Conservation (phyloP, 2,329 filamentous ascomycete species). For the Alternaria angustiovoidea region DNA sequence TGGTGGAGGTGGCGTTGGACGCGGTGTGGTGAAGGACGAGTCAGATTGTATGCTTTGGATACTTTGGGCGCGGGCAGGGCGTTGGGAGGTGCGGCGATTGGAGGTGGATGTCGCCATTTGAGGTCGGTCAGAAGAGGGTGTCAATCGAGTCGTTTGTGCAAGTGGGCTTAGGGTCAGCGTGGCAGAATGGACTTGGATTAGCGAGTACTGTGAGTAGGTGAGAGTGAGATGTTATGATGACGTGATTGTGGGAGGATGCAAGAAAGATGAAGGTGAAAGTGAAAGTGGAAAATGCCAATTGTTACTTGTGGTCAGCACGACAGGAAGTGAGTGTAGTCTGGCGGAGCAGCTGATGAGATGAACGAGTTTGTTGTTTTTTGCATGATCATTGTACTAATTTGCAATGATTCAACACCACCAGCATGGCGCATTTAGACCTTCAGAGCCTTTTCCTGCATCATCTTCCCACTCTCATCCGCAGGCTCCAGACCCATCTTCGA, state of each 20-base stretch:
- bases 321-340: background rate
- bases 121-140: background rate
- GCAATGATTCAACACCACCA: background rate
- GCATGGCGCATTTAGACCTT: background rate
- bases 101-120: constrained; percentile 1
- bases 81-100: constrained; percentile 1
- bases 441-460: constrained; percentile 29
- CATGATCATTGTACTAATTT: background rate
- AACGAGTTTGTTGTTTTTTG: background rate
- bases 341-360: background rate
- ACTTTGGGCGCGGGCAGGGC: constrained; percentile 14
- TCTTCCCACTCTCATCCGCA: constrained; percentile 38
- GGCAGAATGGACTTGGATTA: background rate
- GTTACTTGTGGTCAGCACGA: background rate
- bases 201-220: background rate
- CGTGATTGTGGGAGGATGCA: background rate
- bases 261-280: background rate
- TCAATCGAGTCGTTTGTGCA: background rate
- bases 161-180: too few species aligned
- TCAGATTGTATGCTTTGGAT: constrained; percentile 14
- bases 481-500: constrained; percentile 50
- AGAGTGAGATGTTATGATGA: background rate
- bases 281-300: background rate
- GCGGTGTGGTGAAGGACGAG: background rate
- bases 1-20: constrained; percentile 8